Evolutionary conservation across 2,329 filamentous ascomycete species (phyloP).

Genomic region (Colletotrichum eremochloae): DNA sequence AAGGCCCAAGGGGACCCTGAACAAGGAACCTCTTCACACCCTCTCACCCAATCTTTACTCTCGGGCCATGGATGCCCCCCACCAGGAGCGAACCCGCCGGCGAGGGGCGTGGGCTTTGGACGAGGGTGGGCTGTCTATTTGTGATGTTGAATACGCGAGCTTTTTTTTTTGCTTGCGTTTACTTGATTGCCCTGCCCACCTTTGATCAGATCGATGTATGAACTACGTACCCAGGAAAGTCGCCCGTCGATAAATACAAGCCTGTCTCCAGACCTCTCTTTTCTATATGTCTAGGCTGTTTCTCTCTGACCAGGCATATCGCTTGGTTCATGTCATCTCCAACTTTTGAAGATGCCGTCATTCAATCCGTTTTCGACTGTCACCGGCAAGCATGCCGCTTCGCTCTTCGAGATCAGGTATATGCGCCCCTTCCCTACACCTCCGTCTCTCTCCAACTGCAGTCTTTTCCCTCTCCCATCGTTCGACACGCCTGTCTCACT

Average conservation of each 20-base stretch:
- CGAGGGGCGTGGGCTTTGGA: slow-evolving; percentile 9
- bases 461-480: slow-evolving; percentile 14
- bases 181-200: slow-evolving; percentile 31
- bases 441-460: slow-evolving; percentile 13
- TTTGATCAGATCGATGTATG: slow-evolving; percentile 37
- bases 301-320: slow-evolving; percentile 54
- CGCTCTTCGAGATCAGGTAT: slow-evolving; percentile 71
- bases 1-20: slow-evolving; percentile 38
- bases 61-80: slow-evolving; percentile 25
- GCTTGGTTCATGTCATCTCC: slow-evolving; percentile 69
- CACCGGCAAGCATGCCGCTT: slow-evolving; percentile 64
- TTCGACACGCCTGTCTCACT: neutral
- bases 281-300: slow-evolving; percentile 31
- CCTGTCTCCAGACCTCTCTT: slow-evolving; percentile 37
- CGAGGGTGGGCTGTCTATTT: slow-evolving; percentile 37
- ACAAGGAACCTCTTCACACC: slow-evolving; percentile 32
- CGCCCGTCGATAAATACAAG: slow-evolving; percentile 40
- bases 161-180: slow-evolving; percentile 27
- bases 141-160: slow-evolving; percentile 34
- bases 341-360: slow-evolving; percentile 63
- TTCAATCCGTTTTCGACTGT: slow-evolving; percentile 69
- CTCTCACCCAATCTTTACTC: slow-evolving; percentile 13
- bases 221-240: slow-evolving; percentile 34
- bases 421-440: slow-evolving; percentile 43
- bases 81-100: slow-evolving; percentile 15